These are phyloP conservation scores for Asclepias syriaca DNA, from an alignment of 257 asterid species.

Conservation along the genomic window DNA sequence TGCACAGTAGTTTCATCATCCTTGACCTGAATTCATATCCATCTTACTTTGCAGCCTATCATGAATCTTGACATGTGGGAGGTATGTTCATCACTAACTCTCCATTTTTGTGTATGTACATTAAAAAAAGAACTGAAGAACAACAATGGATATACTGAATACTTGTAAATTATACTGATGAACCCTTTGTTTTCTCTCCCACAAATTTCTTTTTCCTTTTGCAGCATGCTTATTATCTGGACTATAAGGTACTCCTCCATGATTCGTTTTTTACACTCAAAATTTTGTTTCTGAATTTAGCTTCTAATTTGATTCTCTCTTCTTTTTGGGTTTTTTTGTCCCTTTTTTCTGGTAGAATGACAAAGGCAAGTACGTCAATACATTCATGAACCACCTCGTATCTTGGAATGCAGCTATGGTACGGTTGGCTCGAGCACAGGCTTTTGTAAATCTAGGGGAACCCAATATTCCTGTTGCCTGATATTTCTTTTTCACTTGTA, in stretches of 20 bases:
- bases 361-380: constrained; percentile 29
- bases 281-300: background rate
- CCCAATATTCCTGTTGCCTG: constrained; percentile 90
- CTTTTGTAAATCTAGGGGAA: constrained; percentile 90
- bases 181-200: background rate
- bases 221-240: constrained; percentile 49
- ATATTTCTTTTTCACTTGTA: constrained; percentile 8
- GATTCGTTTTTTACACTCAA: background rate
- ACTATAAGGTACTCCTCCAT: constrained; percentile 31
- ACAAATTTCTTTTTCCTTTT: background rate
- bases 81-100: constrained; percentile 20
- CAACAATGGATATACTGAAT: background rate
- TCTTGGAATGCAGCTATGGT: constrained; percentile 91
- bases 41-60: constrained; percentile 31
- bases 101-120: background rate
- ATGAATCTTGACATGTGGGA: constrained; percentile 43
- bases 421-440: constrained; percentile 89
- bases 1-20: too few species aligned
- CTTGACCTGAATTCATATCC: constrained; percentile 1
- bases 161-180: background rate
- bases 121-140: background rate
- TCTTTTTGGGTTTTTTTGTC: background rate
- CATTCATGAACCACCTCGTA: constrained; percentile 33
- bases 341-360: constrained; percentile 24
- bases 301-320: background rate